Evolutionary conservation across 1,284 basidiomycete species (phyloP), one percentile per base, ranked within the genome.

Genomic region (Coniophora puteana): DNA sequence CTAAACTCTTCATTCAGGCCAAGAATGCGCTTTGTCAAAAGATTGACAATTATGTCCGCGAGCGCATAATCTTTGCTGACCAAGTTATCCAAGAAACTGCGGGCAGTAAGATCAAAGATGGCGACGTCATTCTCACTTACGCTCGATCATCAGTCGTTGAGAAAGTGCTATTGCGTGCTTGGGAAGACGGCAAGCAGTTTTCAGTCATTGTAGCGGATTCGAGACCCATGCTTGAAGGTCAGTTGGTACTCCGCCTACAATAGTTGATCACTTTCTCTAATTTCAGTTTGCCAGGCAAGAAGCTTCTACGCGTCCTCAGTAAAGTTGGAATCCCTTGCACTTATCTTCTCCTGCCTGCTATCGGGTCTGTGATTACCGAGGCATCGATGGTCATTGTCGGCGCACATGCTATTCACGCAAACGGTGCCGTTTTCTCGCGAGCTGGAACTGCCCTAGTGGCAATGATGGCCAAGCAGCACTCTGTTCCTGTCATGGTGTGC

Each of bases 191-290:
- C 4, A 87, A 84, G 44, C 69, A 66, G 40, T 97, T 99, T 59
- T 88, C 85, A 2, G 95, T 97, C 12, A 82, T 97, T 37, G 80
- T 97, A 3, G 84, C 98, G n/a, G 96, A 99, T 62, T 93, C 93
- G 27, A 74, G 91, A 46, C 96, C 95, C 1, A 76, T 98, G 54
- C 72, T 93, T 18, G 95, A 99, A 75, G 95, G 93, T 84, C 49
- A 48, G 54, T 17, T 31, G 38, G 18, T 38, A 32, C 24, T 11
- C 33, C 22, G 29, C 30, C 28, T 44, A 34, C 31, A 20, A 20
- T 16, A 10, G 16, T 25, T 26, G 36, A 12, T 21, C 22, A 31
- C 25, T 40, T 12, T 29, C 17, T 43, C 31, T 49, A 26, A 45
- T 31, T 31, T 40, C 29, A 48, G 27, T 31, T 26, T 22, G 29